Evolutionary conservation across 2,329 filamentous ascomycete genomes (phyloP), one percentile per base, ranked within the genome.

Genomic region (Xylariaceae sp.): DNA sequence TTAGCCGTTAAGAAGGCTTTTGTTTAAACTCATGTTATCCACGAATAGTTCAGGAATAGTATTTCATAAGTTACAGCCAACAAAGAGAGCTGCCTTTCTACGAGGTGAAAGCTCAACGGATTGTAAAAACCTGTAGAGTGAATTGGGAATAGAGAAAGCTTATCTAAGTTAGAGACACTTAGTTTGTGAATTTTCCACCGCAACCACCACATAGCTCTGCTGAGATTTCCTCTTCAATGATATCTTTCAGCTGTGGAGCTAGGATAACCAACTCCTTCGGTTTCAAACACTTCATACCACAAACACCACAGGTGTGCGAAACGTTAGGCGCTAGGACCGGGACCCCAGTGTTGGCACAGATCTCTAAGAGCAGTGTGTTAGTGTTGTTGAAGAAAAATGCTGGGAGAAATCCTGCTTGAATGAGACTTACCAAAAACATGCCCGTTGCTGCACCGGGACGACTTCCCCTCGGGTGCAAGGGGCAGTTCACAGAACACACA

Each of bases 241-340:
- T 57, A 2, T 62, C 53, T 15, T 44, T 49, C 1, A 64, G 53
- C 26, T 67, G 56, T 1, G 63, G 63, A 2, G 62, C 62, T 30
- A 69, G 50, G 2, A 24, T 26, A 3, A 64, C 32, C 11, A 84
- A 66, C 57, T 77, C 73, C 4, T 73, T 69, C 0, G 73, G 65
- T 39, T 76, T 74, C 16, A 84, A 71, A 6, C 79, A 82, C 20
- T 81, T 75, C 21, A 75, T 67, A 13, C 76, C 77, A 59, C 82
- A 85, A 2, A 84, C 78, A 16, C 77, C 79, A 47, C 82, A 85
- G 3, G 77, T 75, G 27, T 77, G 73, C 0, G 81, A 83, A 40
- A 79, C 73, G 2, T 78, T 80, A 0, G 82, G 82, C 1, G 73
- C 75, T 53, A 81, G 71, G 57, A 85, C 81, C 10, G 81, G 77